These are phyloP conservation scores for Zasmidium cellare DNA, from an alignment of 2,329 filamentous ascomycete species.

Conservation along the genomic window DNA sequence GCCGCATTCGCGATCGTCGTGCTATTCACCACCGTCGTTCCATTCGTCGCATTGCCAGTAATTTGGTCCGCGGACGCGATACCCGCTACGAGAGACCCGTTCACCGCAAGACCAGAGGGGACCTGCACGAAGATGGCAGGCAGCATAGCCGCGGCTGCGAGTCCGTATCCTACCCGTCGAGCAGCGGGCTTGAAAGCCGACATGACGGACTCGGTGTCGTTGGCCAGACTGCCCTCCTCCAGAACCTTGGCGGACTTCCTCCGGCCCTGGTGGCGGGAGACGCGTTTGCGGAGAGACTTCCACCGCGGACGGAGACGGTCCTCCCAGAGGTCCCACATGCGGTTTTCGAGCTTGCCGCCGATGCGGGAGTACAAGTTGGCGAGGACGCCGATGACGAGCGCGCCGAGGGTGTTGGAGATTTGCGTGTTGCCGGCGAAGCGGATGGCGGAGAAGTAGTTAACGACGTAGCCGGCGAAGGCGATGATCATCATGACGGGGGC, in stretches of 20 bases:
- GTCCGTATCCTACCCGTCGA: conserved; percentile 64
- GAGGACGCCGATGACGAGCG: conserved; percentile 72
- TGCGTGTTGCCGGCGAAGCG: conserved; percentile 70
- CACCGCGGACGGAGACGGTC: conserved; percentile 45
- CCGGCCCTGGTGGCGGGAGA: conserved; percentile 29
- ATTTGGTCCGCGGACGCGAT: conserved; percentile 60
- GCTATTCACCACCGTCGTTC: conserved; percentile 44
- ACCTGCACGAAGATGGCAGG: conserved; percentile 79
- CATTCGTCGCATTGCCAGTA: conserved; percentile 44
- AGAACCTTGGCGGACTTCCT: conserved; percentile 25
- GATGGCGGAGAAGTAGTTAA: conserved; percentile 70
- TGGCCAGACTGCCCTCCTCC: conserved; percentile 29
- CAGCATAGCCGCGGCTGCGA: conserved; percentile 81
- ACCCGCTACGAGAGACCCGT: conserved; percentile 57
- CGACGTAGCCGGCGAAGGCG: conserved; percentile 70
- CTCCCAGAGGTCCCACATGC: conserved; percentile 56
- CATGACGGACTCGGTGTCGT: conserved; percentile 28
- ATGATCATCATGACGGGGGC: conserved; percentile 75
- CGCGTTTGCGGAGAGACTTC: conserved; percentile 25
- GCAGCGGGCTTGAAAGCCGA: conserved; percentile 31
- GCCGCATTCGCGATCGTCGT: conserved; percentile 29
- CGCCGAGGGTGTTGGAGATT: conserved; percentile 75
- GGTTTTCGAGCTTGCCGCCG: conserved; percentile 60
- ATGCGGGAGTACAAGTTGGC: conserved; percentile 77
- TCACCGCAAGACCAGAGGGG: conserved; percentile 60